A percentile compares a stretch with the other conserved stretches of the same genome.
Evolutionary conservation across 2,329 filamentous ascomycete species (phyloP).

Genomic region (Phialocephala subalpina): DNA sequence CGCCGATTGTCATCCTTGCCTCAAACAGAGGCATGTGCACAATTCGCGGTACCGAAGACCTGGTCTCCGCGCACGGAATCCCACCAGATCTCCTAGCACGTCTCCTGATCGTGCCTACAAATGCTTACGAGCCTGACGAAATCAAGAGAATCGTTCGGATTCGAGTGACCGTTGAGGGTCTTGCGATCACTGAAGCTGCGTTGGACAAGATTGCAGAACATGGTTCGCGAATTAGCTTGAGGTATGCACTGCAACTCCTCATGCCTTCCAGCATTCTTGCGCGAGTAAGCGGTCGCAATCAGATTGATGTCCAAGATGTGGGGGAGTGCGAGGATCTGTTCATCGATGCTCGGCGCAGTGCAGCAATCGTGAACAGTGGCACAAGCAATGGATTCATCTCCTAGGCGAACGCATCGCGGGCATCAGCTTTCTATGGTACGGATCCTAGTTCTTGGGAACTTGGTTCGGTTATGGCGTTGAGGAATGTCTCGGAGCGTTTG

Average conservation of each 20-base stretch:
- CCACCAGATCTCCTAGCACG: slow-evolving; percentile 93
- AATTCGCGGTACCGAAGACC: slow-evolving; percentile 85
- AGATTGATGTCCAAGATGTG: slow-evolving; percentile 81
- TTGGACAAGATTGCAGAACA: slow-evolving; percentile 87
- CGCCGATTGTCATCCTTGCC: slow-evolving; percentile 95
- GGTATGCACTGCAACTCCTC: slow-evolving; percentile 92
- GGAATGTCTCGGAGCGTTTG: slow-evolving; percentile 37
- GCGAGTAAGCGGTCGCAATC: slow-evolving; percentile 78
- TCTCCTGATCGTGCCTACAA: slow-evolving; percentile 94
- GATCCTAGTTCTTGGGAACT: slow-evolving; percentile 24
- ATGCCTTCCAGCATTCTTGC: slow-evolving; percentile 76
- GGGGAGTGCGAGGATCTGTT: slow-evolving; percentile 85
- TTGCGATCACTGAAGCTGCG: slow-evolving; percentile 81
- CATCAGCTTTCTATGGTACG: slow-evolving; percentile 22
- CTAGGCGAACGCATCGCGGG: slow-evolving; percentile 34
- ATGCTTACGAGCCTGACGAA: slow-evolving; percentile 86
- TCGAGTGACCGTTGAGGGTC: slow-evolving; percentile 81
- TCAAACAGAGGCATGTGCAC: slow-evolving; percentile 95
- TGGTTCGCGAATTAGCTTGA: slow-evolving; percentile 86
- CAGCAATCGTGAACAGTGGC: slow-evolving; percentile 70
- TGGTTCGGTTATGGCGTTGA: slow-evolving; percentile 33
- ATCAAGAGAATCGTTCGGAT: slow-evolving; percentile 92
- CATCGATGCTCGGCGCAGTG: slow-evolving; percentile 82
- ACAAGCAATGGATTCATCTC: slow-evolving; percentile 65
- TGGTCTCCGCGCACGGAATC: slow-evolving; percentile 90